Evolutionary conservation across 768 basidiomycete genomes (phyloP), one percentile per base, ranked within the genome.

Genomic region (Lactarius evosmus): DNA sequence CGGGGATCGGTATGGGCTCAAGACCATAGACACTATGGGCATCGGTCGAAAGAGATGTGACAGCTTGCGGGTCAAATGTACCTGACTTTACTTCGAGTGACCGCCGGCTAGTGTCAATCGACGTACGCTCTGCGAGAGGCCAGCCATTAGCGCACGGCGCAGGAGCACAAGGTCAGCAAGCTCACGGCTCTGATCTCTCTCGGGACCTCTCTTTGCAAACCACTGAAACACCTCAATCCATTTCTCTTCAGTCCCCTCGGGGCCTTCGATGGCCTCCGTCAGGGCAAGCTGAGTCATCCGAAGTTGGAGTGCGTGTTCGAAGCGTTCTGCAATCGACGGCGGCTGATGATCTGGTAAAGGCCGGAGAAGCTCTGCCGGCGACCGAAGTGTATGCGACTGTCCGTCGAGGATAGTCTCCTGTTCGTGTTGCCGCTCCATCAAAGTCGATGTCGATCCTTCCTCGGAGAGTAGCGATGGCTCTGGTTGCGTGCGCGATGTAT

Each of bases 171-270:
- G 25, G 22, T 12, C 12, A 14, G 27, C 6, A 30, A 29, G 36
- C 67, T 67, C 51, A 69, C 68, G 68, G 34, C 66, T 69, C 57
- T 53, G 61, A 34, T 67, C 62, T 55, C 44, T 65, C 30, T 65
- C 67, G 7, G 60, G 52, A n/a, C 78, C 79, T 69, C 79, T 78
- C 61, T 86, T 87, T 0, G 93, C 87, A 70, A 94, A 87, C 89
- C 91, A 97, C 5, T 83, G 77, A 73, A 95, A 96, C 8, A 93
- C 81, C 30, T 93, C 92, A 17, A 93, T 78, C 84, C 93, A 95
- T 61, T 85, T 86, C 19, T 78, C 76, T 66, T 89, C 87, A 0
- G 94, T 95, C 44, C 85, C 84, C 69, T 95, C 93, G 0, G 93
- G 82, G 0, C 97, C 96, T 40, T 94, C 88, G 19, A 90, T 82